Percentiles rank a stretch among this genome's conserved stretches.
phyloP scores from a whole-genome alignment of 2,329 filamentous ascomycete genomes.

The Berkeleyomyces basicola region DNA sequence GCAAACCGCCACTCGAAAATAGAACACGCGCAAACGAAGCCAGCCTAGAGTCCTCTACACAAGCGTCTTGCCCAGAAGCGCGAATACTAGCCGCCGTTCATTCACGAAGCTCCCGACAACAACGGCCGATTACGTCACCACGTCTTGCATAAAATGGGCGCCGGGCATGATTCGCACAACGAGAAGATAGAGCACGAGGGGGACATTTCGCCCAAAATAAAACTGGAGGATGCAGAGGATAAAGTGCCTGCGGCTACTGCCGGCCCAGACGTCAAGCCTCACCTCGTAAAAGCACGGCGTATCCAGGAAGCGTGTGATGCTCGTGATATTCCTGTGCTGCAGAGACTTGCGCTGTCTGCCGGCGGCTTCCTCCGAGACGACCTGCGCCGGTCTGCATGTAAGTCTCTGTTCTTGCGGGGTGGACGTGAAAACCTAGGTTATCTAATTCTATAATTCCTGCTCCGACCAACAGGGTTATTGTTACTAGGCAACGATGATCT shows the following conservation, averaged over 20 bases:
- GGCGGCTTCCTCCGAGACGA: constrained; percentile 53
- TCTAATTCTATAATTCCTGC: constrained; percentile 1
- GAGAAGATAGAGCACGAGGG: not conserved
- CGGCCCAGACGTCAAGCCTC: constrained; percentile 5
- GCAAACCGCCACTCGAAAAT: too few relatives aligned
- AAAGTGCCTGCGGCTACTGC: not conserved
- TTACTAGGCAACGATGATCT: constrained; percentile 29
- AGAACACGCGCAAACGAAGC: too few relatives aligned
- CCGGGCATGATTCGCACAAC: too few relatives aligned
- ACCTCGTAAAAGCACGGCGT: constrained; percentile 24
- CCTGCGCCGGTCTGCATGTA: constrained; percentile 62
- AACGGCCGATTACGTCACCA: not conserved
- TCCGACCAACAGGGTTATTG: constrained; percentile 39
- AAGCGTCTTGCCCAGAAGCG: too few relatives aligned
- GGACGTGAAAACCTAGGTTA: constrained; percentile 1
- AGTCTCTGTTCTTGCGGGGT: constrained; percentile 22
- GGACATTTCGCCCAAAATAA: not conserved
- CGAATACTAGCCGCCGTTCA: too few relatives aligned
- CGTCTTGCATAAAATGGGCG: not conserved
- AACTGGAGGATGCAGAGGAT: not conserved
- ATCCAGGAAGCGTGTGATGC: constrained; percentile 44
- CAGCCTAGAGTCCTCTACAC: too few relatives aligned
- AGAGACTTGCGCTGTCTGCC: constrained; percentile 40
- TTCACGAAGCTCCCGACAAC: not conserved
- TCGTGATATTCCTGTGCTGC: constrained; percentile 39